Evolutionary conservation across 768 basidiomycete species (phyloP).

Genomic region (Auriscalpium microsporum): DNA sequence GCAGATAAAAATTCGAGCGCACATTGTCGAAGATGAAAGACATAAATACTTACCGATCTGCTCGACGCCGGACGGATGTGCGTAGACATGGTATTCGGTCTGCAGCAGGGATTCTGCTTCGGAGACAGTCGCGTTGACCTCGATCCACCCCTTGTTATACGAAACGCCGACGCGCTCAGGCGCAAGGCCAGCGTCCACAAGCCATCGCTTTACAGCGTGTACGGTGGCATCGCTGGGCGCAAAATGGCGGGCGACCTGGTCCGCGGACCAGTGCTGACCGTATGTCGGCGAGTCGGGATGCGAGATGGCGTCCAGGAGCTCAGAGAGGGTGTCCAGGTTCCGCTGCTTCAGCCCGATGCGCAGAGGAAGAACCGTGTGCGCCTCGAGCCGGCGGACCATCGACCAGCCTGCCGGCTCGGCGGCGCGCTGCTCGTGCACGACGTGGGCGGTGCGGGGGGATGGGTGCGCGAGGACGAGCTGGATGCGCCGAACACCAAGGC

Average conservation of each 20-base stretch:
- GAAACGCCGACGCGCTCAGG: slow-evolving; percentile 26
- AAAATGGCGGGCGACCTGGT: slow-evolving; percentile 31
- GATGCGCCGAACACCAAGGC: slow-evolving; percentile 12
- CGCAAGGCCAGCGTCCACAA: slow-evolving; percentile 29
- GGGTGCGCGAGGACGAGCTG: slow-evolving; percentile 13
- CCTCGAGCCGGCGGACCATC: slow-evolving; percentile 21
- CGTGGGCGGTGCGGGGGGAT: slow-evolving; percentile 14
- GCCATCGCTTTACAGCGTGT: slow-evolving; percentile 32
- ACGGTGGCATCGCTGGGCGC: slow-evolving; percentile 31
- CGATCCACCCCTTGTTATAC: slow-evolving; percentile 32
- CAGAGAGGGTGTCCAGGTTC: slow-evolving; percentile 32
- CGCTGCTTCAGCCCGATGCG: slow-evolving; percentile 37
- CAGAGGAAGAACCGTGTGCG: slow-evolving; percentile 30
- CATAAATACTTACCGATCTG: slow-evolving; percentile 25
- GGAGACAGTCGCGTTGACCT: slow-evolving; percentile 28
- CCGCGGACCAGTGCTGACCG: slow-evolving; percentile 38
- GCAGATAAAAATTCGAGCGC: too few relatives aligned
- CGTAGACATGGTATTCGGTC: slow-evolving; percentile 35
- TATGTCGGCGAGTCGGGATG: slow-evolving; percentile 37
- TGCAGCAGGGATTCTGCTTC: slow-evolving; percentile 38
- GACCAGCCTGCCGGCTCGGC: slow-evolving; percentile 27
- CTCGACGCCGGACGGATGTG: slow-evolving; percentile 28
- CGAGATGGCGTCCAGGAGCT: slow-evolving; percentile 34
- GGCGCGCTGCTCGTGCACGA: slow-evolving; percentile 33
- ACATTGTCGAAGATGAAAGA: background rate